These are phyloP conservation scores for Stachybotrys echinatus DNA, from an alignment of 2,329 filamentous ascomycete genomes.

Conservation along the genomic window DNA sequence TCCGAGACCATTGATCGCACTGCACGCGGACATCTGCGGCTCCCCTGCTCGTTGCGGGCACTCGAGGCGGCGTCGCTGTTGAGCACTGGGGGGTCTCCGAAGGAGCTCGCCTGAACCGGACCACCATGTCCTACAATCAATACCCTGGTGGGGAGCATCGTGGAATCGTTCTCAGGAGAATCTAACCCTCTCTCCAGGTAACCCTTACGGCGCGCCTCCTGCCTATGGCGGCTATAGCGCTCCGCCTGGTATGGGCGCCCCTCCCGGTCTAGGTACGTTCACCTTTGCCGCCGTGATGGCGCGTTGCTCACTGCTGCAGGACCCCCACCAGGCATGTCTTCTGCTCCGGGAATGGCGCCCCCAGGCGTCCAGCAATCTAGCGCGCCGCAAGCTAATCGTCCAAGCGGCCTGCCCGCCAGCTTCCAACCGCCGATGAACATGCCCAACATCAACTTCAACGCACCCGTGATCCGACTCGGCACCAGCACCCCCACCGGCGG, in stretches of 20 bases:
- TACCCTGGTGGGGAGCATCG: conserved; percentile 41
- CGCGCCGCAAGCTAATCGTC: conserved; percentile 70
- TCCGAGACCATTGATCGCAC: no score
- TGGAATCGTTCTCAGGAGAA: conserved; percentile 6
- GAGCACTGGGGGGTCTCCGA: not conserved
- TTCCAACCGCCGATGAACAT: conserved; percentile 89
- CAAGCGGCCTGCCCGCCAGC: conserved; percentile 71
- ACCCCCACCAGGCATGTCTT: conserved; percentile 74
- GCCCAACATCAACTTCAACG: conserved; percentile 97
- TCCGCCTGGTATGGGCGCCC: conserved; percentile 67
- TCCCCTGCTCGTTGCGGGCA: no score
- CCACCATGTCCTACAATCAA: conserved; percentile 54
- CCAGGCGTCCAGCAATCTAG: conserved; percentile 73
- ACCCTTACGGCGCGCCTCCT: conserved; percentile 69
- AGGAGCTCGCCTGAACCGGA: not conserved
- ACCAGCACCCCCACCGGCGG: conserved; percentile 58
- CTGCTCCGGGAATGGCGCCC: conserved; percentile 73
- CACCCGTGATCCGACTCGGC: conserved; percentile 89
- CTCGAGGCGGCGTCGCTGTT: not conserved
- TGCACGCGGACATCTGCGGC: no score
- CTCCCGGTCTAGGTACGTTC: conserved; percentile 74
- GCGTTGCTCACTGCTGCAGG: conserved; percentile 37
- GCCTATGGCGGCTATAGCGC: conserved; percentile 66
- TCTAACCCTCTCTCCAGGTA: conserved; percentile 16
- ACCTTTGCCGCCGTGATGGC: conserved; percentile 1